Conservation (phyloP, 2,329 filamentous ascomycete genomes). For the Trichoderma asperellum region DNA sequence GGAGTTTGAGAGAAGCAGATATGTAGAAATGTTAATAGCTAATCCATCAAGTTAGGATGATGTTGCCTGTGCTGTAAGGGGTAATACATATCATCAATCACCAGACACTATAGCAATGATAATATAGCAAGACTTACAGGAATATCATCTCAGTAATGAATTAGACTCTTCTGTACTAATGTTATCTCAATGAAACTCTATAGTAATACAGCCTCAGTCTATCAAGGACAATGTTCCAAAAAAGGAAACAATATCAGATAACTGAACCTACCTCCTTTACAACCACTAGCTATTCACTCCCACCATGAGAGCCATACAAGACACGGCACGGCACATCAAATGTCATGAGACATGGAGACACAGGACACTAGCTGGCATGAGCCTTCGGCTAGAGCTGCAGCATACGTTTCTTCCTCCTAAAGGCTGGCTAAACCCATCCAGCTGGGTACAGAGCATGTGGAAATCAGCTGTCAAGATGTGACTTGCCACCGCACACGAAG, state of each 20-base stretch:
- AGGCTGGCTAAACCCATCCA: background rate
- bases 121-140: too few species aligned
- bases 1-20: too few species aligned
- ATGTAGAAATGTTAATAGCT: too few species aligned
- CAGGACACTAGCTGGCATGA: background rate
- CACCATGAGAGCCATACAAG: background rate
- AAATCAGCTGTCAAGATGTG: background rate
- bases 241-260: background rate
- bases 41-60: too few species aligned
- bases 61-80: too few species aligned
- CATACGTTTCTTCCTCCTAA: background rate
- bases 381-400: conserved; percentile 10
- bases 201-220: background rate
- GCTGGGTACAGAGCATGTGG: background rate
- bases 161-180: too few species aligned
- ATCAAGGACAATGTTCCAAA: background rate
- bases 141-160: too few species aligned
- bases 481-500: background rate
- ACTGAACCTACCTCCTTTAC: background rate
- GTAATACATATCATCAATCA: background rate
- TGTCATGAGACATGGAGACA: background rate
- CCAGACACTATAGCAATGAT: background rate
- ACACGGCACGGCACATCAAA: background rate
- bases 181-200: background rate
- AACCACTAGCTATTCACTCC: background rate